A percentile compares a stretch with the other conserved stretches of the same genome.
phyloP scores from a whole-genome alignment of 2,329 filamentous ascomycete genomes.

The Aschersonia sp. region DNA sequence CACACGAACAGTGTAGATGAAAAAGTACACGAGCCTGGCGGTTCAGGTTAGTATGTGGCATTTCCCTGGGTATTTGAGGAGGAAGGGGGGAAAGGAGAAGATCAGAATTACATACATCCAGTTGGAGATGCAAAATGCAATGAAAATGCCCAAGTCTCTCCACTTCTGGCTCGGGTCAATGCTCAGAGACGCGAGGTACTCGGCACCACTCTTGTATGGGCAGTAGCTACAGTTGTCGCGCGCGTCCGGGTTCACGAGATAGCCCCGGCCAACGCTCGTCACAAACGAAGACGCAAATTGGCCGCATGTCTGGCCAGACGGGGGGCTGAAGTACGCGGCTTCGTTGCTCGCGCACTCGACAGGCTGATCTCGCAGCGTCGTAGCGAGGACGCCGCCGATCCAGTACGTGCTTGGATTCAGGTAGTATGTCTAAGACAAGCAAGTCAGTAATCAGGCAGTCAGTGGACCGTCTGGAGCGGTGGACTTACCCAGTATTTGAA shows the following conservation, averaged over 20 bases:
- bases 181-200: constrained; percentile 48
- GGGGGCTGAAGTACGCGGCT: constrained; percentile 37
- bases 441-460: not conserved
- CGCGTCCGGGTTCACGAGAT: constrained; percentile 46
- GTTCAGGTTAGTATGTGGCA: not conserved
- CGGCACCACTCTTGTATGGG: constrained; percentile 36
- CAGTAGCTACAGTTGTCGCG: constrained; percentile 54
- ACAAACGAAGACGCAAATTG: constrained; percentile 50
- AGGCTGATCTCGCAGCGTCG: constrained; percentile 5
- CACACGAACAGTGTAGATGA: constrained; percentile 60
- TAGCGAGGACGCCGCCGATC: constrained; percentile 4
- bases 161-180: constrained; percentile 45
- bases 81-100: not conserved
- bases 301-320: constrained; percentile 46
- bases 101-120: constrained; percentile 28
- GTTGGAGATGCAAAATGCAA: constrained; percentile 56
- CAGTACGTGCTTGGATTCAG: constrained; percentile 4
- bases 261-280: constrained; percentile 30
- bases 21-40: constrained; percentile 50
- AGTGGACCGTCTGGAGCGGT: not conserved
- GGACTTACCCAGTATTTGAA: constrained; percentile 51
- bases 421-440: constrained; percentile 2
- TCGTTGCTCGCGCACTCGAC: constrained; percentile 27
- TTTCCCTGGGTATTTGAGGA: not conserved
- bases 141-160: constrained; percentile 55